phyloP scores from a whole-genome alignment of 2,329 filamentous ascomycete species.

The Cercospora sp. region DNA sequence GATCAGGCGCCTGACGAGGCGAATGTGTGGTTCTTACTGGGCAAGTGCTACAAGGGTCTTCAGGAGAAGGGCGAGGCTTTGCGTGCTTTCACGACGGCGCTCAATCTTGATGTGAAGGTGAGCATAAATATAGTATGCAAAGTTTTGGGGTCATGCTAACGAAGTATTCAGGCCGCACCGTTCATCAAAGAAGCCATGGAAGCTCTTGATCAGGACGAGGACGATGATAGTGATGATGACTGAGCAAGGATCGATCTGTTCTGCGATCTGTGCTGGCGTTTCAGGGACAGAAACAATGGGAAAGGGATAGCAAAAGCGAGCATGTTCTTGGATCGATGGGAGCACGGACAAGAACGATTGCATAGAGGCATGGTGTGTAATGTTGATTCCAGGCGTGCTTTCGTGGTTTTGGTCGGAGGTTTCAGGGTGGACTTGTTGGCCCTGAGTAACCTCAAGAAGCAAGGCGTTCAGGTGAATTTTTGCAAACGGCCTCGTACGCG shows the following conservation, averaged over 20 bases:
- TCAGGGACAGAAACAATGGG: not conserved
- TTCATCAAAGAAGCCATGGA: slow-evolving; percentile 98
- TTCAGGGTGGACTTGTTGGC: not conserved
- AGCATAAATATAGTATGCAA: slow-evolving; percentile 29
- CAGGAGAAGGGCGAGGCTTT: slow-evolving; percentile 72
- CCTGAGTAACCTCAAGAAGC: slow-evolving; percentile 3
- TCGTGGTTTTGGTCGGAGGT: not conserved
- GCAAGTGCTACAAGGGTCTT: slow-evolving; percentile 67
- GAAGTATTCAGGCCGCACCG: slow-evolving; percentile 68
- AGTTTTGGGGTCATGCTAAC: slow-evolving; percentile 16
- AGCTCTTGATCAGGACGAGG: slow-evolving; percentile 56
- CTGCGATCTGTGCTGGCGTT: not conserved
- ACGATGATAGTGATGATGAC: slow-evolving; percentile 34
- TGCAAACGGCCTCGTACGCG: not conserved
- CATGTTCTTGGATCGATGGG: not conserved
- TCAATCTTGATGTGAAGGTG: slow-evolving; percentile 97
- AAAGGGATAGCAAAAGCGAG: slow-evolving; percentile 2
- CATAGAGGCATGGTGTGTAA: too few species aligned
- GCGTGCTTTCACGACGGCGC: slow-evolving; percentile 87
- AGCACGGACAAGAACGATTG: too few species aligned
- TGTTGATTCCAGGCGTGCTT: too few species aligned
- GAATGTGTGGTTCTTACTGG: slow-evolving; percentile 92
- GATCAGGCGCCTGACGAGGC: slow-evolving; percentile 92
- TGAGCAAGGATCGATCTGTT: not conserved
- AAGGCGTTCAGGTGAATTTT: slow-evolving; percentile 4